Base-by-base conservation (phyloP, 2,329 filamentous ascomycete genomes). In the Sarocladium oryzae region DNA sequence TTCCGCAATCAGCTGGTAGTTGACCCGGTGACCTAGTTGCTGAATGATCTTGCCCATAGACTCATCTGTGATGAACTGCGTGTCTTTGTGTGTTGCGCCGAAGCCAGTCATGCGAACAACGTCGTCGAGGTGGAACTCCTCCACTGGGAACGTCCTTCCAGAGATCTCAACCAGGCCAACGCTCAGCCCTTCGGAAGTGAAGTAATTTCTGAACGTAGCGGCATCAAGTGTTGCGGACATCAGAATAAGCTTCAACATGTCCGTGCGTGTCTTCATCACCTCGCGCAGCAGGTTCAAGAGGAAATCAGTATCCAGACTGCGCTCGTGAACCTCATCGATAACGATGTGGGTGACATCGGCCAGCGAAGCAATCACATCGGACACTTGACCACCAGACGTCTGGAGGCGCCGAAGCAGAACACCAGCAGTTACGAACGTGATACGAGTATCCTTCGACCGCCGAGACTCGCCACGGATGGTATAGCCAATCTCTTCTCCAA, bases 221-320 rank as follows among this genome's bases (percentile, higher is more conserved):
- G 92, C 90, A 67, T 99, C 91, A 2, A 97, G 80, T 1, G 92
- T 99, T 2, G 92, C 92, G 67, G 89, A 96, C 93, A 99, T 99
- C 32, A 99, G 75, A 11, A 99, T 84, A 36, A 97, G 78, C 66
- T 92, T 96, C 33, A 97, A 72, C 33, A 96, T 77, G 56, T 95
- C 88, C 59, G 83, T 85, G 46, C 88, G 79, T 57, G 77, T 75
- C 53, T 78, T 79, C 56, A 96, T 69, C 6, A 96, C 88, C 63
- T 96, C 88, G 51, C 89, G 82, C 30, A 99, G 73, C 49, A 99
- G 78, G 38, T 91, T 90, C 50, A 99, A 77, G 9, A 97, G 73
- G 62, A 99, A 96, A 65, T 99, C 92, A 0, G 91, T 96, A 62
- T 97, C 93, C 9, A 99, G 74, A 68, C 89, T 95, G 51, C 92